Evolutionary conservation across 148 eudicot species (phyloP).

Genomic region (Chenopodium suecicum): DNA sequence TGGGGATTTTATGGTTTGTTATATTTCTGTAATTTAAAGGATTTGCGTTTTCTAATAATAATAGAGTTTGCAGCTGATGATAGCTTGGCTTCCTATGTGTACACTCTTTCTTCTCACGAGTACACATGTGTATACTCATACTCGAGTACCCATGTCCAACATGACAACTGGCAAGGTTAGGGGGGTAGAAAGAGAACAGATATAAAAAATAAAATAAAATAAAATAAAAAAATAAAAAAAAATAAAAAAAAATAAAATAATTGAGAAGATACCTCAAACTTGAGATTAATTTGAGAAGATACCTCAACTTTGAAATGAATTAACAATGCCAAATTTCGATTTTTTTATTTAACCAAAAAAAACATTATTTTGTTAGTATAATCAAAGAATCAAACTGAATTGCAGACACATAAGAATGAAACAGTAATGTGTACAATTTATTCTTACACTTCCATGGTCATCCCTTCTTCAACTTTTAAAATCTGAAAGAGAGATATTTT

Average conservation of each 20-base stretch:
- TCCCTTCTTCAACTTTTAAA: conserved; percentile 93
- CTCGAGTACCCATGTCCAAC: no score
- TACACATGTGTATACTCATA: background rate
- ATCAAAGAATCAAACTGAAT: background rate
- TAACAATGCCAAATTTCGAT: no score
- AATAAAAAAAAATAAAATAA: no score
- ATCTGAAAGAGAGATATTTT: conserved; percentile 45
- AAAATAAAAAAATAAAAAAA: no score
- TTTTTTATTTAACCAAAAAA: background rate
- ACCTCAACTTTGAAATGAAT: no score
- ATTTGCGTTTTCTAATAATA: background rate
- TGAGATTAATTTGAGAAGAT: no score
- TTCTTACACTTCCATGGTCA: conserved; percentile 92
- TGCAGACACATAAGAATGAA: conserved; percentile 5
- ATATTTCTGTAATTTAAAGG: no score
- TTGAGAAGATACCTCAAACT: no score
- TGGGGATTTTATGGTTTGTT: no score
- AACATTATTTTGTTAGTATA: background rate
- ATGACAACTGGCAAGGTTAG: no score
- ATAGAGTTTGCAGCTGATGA: background rate
- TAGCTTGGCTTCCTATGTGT: background rate
- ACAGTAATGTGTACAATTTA: conserved; percentile 15
- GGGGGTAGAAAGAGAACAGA: no score
- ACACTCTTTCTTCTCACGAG: background rate
- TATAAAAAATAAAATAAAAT: no score